Conservation (phyloP, 2,329 filamentous ascomycete species). For the Ophiostoma perfectum region DNA sequence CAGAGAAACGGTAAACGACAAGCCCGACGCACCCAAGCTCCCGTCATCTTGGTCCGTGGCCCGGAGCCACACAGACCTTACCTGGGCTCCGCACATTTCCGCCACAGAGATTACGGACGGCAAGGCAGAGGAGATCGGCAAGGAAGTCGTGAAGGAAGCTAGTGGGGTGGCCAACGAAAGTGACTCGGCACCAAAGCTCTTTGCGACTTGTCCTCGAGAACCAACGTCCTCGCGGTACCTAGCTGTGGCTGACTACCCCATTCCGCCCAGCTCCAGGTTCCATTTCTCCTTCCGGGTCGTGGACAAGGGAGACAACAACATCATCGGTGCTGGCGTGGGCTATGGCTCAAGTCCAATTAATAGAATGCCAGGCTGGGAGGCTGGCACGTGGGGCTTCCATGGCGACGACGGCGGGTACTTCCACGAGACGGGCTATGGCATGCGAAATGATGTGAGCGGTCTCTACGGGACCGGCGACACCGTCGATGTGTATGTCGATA, state of each 20-base stretch:
- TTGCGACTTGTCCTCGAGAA: not conserved
- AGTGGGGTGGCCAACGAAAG: no score
- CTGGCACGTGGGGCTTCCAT: not conserved
- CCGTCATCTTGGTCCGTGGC: not conserved
- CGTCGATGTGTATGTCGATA: constrained; percentile 1
- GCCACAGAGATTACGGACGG: not conserved
- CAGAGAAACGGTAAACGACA: not conserved
- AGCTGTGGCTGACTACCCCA: not conserved
- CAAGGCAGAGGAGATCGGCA: not conserved
- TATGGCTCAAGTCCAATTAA: not conserved
- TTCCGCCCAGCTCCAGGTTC: not conserved
- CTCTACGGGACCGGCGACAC: not conserved
- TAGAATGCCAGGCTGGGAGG: constrained; percentile 3
- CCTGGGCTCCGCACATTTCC: not conserved
- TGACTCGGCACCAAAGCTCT: not conserved
- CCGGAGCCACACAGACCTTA: not conserved
- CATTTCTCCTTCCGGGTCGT: not conserved
- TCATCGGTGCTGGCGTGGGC: not conserved
- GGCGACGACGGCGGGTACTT: not conserved
- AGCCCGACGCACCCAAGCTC: not conserved
- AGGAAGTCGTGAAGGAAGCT: not conserved
- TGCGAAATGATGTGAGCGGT: not conserved
- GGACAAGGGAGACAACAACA: not conserved
- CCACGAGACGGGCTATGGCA: not conserved
- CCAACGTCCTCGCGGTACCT: not conserved